A percentile compares a stretch with the other conserved stretches of the same genome.
These are phyloP conservation scores for Blastobotrys raffinosifermentans DNA, from an alignment of 1,139 yeast genomes.

Conservation along the genomic window DNA sequence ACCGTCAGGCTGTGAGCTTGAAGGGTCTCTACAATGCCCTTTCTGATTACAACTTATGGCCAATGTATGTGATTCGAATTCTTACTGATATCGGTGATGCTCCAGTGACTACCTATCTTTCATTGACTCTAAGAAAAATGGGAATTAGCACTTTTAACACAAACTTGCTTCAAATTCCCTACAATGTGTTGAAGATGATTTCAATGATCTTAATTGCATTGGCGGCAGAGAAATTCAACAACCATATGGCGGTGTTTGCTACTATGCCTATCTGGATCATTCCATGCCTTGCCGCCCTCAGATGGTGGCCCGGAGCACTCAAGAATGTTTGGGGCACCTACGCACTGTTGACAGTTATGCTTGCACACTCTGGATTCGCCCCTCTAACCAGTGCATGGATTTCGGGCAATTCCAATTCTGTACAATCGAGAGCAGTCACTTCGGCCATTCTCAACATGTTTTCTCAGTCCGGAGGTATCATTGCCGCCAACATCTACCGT, in stretches of 20 bases:
- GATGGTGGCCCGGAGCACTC: conserved; percentile 34
- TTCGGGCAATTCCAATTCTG: conserved; percentile 55
- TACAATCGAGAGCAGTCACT: conserved; percentile 52
- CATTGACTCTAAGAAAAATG: conserved; percentile 45
- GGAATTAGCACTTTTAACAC: conserved; percentile 54
- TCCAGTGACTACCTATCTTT: conserved; percentile 46
- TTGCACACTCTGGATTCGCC: conserved; percentile 43
- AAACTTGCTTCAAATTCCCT: conserved; percentile 52
- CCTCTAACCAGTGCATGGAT: conserved; percentile 58
- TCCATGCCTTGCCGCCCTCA: conserved; percentile 16
- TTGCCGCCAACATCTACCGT: conserved; percentile 51
- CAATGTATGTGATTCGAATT: conserved; percentile 48
- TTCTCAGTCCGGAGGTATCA: conserved; percentile 51
- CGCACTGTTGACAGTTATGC: conserved; percentile 39
- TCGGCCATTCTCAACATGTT: conserved; percentile 59
- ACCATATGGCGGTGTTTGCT: conserved; percentile 6
- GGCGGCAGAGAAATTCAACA: conserved; percentile 9
- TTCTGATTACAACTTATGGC: conserved; percentile 52
- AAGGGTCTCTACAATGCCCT: conserved; percentile 39
- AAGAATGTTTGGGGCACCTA: conserved; percentile 47
- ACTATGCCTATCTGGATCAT: conserved; percentile 19
- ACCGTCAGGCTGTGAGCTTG: conserved; percentile 48
- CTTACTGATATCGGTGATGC: conserved; percentile 38
- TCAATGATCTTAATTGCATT: conserved; percentile 12
- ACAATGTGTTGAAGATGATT: conserved; percentile 23